Percentiles rank a stretch among this genome's conserved stretches.
phyloP scores from a whole-genome alignment of 2,329 filamentous ascomycete species.

The Paraphoma chrysanthemicola region DNA sequence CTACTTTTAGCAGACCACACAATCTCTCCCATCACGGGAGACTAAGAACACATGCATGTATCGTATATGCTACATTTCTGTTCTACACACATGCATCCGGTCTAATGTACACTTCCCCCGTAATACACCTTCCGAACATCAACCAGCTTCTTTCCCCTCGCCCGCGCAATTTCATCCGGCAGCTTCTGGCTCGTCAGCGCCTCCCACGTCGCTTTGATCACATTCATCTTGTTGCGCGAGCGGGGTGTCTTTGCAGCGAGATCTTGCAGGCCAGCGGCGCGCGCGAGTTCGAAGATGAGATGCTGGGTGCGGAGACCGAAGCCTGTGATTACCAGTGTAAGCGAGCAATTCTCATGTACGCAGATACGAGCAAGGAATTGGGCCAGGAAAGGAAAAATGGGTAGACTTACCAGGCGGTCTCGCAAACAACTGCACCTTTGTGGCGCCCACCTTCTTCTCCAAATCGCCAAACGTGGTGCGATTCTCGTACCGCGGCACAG shows the following conservation, averaged over 20 bases:
- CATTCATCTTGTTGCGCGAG: constrained; percentile 96
- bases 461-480: constrained; percentile 90
- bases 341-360: neutral
- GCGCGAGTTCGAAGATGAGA: constrained; percentile 93
- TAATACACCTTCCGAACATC: constrained; percentile 98
- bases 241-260: constrained; percentile 83
- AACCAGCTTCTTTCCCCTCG: constrained; percentile 91
- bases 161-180: constrained; percentile 88
- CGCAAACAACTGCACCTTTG: constrained; percentile 79
- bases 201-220: constrained; percentile 87
- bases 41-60: no score
- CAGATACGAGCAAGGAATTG: neutral
- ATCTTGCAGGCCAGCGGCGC: constrained; percentile 84
- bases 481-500: constrained; percentile 89
- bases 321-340: constrained; percentile 60
- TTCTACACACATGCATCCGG: no score
- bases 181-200: constrained; percentile 83
- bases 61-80: no score
- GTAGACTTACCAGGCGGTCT: constrained; percentile 80
- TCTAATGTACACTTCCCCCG: constrained; percentile 64
- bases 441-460: constrained; percentile 84
- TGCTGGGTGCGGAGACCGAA: constrained; percentile 93
- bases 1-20: neutral
- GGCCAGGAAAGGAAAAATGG: no score
- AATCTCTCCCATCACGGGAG: no score